phyloP scores from a whole-genome alignment of 2,329 filamentous ascomycete species.

The Colletotrichum tropicale region DNA sequence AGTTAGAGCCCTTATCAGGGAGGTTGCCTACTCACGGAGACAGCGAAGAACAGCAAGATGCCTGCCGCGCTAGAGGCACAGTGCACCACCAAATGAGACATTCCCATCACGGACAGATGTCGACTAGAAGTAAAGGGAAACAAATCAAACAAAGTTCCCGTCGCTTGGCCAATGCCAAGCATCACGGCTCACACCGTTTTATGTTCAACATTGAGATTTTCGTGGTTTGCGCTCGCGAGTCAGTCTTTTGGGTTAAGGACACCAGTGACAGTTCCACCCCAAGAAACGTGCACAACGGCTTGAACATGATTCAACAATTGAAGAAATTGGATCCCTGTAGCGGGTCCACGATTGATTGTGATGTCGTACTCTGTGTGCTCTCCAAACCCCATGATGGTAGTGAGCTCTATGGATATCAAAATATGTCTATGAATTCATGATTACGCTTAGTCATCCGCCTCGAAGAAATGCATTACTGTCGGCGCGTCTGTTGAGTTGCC shows the following conservation, averaged over 20 bases:
- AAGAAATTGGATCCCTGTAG: background rate
- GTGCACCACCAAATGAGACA: background rate
- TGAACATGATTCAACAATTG: background rate
- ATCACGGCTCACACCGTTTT: background rate
- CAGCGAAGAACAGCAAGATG: background rate
- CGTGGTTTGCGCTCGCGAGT: background rate
- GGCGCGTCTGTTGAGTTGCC: conserved; percentile 35
- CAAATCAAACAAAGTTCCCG: no score
- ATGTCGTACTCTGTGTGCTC: background rate
- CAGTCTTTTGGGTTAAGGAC: background rate
- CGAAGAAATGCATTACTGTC: conserved; percentile 21
- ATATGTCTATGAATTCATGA: background rate
- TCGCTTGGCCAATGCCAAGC: background rate
- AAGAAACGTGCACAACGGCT: background rate
- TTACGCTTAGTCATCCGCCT: background rate
- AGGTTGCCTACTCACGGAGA: background rate
- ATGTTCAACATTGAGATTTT: background rate
- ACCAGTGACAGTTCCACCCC: background rate
- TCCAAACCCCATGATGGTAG: background rate
- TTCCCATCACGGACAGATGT: background rate
- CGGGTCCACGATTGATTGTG: background rate
- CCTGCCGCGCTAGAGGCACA: background rate
- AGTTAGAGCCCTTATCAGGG: background rate
- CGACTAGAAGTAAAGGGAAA: background rate
- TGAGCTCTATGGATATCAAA: background rate